Evolutionary conservation across 495 filamentous ascomycete genomes (phyloP).

Genomic region (Ramalina peruviana): DNA sequence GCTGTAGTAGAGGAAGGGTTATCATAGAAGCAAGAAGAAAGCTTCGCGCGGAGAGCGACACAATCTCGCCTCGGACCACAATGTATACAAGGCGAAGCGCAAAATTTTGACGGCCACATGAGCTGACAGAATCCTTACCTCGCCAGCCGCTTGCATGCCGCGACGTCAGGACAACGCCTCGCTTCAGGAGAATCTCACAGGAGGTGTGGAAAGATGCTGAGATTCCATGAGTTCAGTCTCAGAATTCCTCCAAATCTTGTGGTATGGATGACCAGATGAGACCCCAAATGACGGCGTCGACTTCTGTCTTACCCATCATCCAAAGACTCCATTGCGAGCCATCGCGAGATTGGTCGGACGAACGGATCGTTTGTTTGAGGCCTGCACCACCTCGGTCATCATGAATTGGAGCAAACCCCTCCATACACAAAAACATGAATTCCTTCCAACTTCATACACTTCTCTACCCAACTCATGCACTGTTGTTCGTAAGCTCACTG

Average conservation of each 20-base stretch:
- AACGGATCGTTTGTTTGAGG: not conserved
- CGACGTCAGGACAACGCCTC: not conserved
- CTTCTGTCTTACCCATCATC: not conserved
- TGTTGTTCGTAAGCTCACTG: too few species aligned
- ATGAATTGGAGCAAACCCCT: too few species aligned
- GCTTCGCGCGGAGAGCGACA: not conserved
- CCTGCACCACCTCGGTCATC: not conserved
- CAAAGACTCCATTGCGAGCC: not conserved
- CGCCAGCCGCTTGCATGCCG: not conserved
- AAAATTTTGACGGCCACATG: not conserved
- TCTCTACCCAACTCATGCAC: too few species aligned
- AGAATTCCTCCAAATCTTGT: too few species aligned
- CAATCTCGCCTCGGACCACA: not conserved
- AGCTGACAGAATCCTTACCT: conserved; percentile 1
- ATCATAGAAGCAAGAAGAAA: not conserved
- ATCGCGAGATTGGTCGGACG: not conserved
- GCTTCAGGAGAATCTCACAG: too few species aligned
- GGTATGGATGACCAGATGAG: too few species aligned
- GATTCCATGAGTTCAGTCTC: too few species aligned
- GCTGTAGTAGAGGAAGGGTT: conserved; percentile 1
- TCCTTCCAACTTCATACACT: too few species aligned
- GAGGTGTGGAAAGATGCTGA: too few species aligned
- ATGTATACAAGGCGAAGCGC: not conserved
- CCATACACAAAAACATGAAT: too few species aligned
- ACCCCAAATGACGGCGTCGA: too few species aligned